These are phyloP conservation scores for Rhodotorula glutinis DNA, from an alignment of 1,284 basidiomycete genomes.

Conservation along the genomic window DNA sequence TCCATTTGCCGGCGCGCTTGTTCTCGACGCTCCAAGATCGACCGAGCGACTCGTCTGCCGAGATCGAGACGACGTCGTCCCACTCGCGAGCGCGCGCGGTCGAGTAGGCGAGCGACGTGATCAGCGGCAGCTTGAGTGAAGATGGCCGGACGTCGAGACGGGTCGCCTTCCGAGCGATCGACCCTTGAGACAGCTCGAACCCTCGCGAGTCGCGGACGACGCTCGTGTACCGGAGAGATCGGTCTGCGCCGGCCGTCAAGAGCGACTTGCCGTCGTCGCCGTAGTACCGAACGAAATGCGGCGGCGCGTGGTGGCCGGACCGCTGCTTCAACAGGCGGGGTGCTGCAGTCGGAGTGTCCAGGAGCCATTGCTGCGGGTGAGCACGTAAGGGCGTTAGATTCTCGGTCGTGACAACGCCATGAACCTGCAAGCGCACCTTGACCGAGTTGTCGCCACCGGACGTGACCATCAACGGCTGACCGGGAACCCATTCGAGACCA, in stretches of 20 bases:
- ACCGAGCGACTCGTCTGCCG: conserved; percentile 68
- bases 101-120: conserved; percentile 35
- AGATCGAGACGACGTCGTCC: conserved; percentile 92
- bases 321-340: conserved; percentile 87
- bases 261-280: conserved; percentile 94
- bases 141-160: conserved; percentile 73
- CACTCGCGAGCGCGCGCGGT: conserved; percentile 60
- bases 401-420: no score
- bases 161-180: conserved; percentile 78
- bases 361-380: conserved; percentile 93
- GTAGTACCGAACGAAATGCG: conserved; percentile 89
- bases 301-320: conserved; percentile 86
- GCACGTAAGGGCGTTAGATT: conserved; percentile 53
- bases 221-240: conserved; percentile 81
- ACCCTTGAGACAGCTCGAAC: conserved; percentile 92
- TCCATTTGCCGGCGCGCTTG: conserved; percentile 71
- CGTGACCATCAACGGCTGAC: conserved; percentile 81
- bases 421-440: conserved; percentile 62
- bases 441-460: conserved; percentile 90
- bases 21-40: conserved; percentile 82
- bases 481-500: conserved; percentile 80
- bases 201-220: conserved; percentile 90
- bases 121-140: conserved; percentile 60
- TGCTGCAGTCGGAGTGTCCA: conserved; percentile 80
- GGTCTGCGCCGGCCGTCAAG: conserved; percentile 73